Conservation (phyloP, 805 yeast species). For the Isabelozyma rhagii region DNA sequence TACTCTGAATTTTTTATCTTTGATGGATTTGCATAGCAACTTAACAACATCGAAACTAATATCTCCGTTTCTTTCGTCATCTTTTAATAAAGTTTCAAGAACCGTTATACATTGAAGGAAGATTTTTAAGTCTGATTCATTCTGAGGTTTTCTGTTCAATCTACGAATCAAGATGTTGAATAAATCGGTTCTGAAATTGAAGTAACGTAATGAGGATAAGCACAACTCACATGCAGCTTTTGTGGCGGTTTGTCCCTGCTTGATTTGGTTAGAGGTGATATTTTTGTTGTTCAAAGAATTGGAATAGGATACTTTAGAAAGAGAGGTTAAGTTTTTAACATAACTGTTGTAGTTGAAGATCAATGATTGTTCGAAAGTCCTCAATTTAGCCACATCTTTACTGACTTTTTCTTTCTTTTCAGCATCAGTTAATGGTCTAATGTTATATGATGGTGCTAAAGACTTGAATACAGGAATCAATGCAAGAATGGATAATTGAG, state of each 20-base stretch:
- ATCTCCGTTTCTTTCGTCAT: slow-evolving; percentile 77
- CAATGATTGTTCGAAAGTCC: slow-evolving; percentile 78
- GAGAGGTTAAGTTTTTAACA: slow-evolving; percentile 49
- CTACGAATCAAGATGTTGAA: slow-evolving; percentile 65
- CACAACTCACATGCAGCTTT: slow-evolving; percentile 76
- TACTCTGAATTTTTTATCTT: slow-evolving; percentile 70
- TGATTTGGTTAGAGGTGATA: slow-evolving; percentile 30
- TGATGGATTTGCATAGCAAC: slow-evolving; percentile 64
- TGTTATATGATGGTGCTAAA: slow-evolving; percentile 83
- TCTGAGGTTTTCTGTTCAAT: slow-evolving; percentile 57
- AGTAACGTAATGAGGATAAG: slow-evolving; percentile 62
- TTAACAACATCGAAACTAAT: slow-evolving; percentile 73
- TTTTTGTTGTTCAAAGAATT: slow-evolving; percentile 35
- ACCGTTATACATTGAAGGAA: slow-evolving; percentile 61
- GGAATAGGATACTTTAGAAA: slow-evolving; percentile 37
- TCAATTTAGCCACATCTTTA: slow-evolving; percentile 72
- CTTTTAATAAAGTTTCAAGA: slow-evolving; percentile 66
- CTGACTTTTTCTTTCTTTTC: slow-evolving; percentile 82
- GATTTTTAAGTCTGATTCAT: slow-evolving; percentile 41
- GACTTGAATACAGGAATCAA: slow-evolving; percentile 81
- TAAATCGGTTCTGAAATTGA: slow-evolving; percentile 79
- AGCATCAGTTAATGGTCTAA: slow-evolving; percentile 75
- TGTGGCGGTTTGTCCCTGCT: slow-evolving; percentile 57
- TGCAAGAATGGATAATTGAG: slow-evolving; percentile 72
- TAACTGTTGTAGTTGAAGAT: slow-evolving; percentile 68